A percentile compares a stretch with the other conserved stretches of the same genome.
These are phyloP conservation scores for Barnettozyma populi DNA, from an alignment of 805 yeast genomes.

Conservation along the genomic window DNA sequence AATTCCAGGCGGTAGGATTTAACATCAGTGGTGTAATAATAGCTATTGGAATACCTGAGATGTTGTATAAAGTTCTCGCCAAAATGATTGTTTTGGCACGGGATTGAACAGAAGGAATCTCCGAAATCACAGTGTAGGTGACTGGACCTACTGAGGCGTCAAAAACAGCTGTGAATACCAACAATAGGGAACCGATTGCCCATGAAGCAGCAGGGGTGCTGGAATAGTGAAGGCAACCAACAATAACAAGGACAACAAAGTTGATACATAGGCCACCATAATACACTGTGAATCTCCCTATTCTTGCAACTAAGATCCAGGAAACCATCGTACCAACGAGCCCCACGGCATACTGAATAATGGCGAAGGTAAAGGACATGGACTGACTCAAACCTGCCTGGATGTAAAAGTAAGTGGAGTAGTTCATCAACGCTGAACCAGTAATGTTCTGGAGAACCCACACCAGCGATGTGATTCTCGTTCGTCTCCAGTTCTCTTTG, in stretches of 20 bases:
- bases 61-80: conserved; percentile 28
- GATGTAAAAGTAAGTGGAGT: conserved; percentile 43
- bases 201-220: conserved; percentile 14
- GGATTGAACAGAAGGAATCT: conserved; percentile 34
- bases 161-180: conserved; percentile 30
- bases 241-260: conserved; percentile 17
- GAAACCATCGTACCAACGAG: conserved; percentile 28
- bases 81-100: conserved; percentile 38
- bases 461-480: conserved; percentile 31
- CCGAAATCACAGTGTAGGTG: conserved; percentile 34
- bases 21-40: conserved; percentile 42
- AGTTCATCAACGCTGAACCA: conserved; percentile 42
- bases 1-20: conserved; percentile 38
- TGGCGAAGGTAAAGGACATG: conserved; percentile 37
- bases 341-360: conserved; percentile 31
- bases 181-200: conserved; percentile 27
- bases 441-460: conserved; percentile 42
- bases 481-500: conserved; percentile 40
- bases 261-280: conserved; percentile 22
- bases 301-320: conserved; percentile 28
- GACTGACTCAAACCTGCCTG: conserved; percentile 42
- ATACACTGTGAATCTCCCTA: conserved; percentile 28
- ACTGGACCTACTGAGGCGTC: conserved; percentile 37
- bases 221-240: conserved; percentile 26
- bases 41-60: conserved; percentile 30